phyloP scores from a whole-genome alignment of 306 rosid genomes.

The Malus asiatica region DNA sequence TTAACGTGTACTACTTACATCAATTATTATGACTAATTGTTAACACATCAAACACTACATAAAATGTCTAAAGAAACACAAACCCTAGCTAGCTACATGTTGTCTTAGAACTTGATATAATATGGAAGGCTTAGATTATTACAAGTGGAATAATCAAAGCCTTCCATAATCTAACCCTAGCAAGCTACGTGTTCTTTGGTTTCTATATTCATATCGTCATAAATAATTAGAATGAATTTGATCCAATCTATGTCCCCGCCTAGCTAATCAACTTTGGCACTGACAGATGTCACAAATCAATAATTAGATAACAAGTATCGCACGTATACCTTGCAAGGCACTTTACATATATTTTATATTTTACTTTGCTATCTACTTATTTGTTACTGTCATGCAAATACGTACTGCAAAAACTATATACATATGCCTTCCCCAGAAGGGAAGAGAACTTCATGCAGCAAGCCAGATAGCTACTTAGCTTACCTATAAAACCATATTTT shows the following conservation, averaged over 20 bases:
- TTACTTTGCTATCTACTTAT: background rate
- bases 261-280: background rate
- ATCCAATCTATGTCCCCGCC: background rate
- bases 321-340: slow-evolving; percentile 1
- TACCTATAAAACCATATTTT: background rate
- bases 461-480: background rate
- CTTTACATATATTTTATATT: background rate
- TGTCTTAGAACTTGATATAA: too few relatives aligned
- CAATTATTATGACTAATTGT: too few relatives aligned
- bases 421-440: slow-evolving; percentile 19
- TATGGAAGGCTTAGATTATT: too few relatives aligned
- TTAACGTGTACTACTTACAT: too few relatives aligned
- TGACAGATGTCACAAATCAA: background rate
- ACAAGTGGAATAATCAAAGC: too few relatives aligned
- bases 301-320: background rate
- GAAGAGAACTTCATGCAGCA: background rate
- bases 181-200: background rate
- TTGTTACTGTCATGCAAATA: background rate
- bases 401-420: background rate
- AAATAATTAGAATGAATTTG: background rate
- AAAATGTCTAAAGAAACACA: too few relatives aligned
- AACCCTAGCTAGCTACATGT: too few relatives aligned
- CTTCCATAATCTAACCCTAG: too few relatives aligned
- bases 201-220: background rate
- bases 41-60: too few relatives aligned